Conservation (phyloP, 139 green algal genomes). For the Haematococcus sp. region DNA sequence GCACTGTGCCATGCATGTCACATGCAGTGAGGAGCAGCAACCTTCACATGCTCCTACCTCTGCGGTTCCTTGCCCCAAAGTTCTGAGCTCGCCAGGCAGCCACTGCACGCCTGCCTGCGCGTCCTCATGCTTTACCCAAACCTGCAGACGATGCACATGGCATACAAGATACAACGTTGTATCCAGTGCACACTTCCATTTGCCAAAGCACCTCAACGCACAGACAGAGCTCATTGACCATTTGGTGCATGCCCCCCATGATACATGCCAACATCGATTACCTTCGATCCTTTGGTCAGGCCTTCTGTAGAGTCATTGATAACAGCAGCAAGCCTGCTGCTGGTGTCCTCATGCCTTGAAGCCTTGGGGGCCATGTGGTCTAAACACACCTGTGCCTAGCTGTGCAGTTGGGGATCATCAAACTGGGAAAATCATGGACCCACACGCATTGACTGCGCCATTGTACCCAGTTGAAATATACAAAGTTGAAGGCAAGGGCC, state of each 20-base stretch:
- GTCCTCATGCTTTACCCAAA: background rate
- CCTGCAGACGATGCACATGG: background rate
- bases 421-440: too few relatives aligned
- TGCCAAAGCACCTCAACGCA: background rate
- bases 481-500: too few relatives aligned
- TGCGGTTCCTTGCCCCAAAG: background rate
- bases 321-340: too few relatives aligned
- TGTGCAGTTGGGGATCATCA: too few relatives aligned
- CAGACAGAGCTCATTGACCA: background rate
- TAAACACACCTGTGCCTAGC: too few relatives aligned
- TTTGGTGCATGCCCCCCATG: background rate
- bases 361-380: too few relatives aligned
- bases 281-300: constrained; percentile 5
- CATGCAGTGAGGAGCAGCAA: too few relatives aligned
- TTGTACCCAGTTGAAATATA: too few relatives aligned
- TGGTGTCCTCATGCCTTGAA: too few relatives aligned
- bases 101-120: background rate
- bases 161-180: background rate
- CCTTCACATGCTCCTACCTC: background rate
- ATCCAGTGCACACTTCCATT: background rate
- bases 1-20: too few relatives aligned
- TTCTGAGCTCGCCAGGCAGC: constrained; percentile 1
- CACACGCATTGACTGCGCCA: too few relatives aligned
- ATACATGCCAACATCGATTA: background rate
- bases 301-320: constrained; percentile 6